A percentile compares a stretch with the other conserved stretches of the same genome.
phyloP scores from a whole-genome alignment of 1,284 basidiomycete genomes.

The Leccinum subspadiceum region DNA sequence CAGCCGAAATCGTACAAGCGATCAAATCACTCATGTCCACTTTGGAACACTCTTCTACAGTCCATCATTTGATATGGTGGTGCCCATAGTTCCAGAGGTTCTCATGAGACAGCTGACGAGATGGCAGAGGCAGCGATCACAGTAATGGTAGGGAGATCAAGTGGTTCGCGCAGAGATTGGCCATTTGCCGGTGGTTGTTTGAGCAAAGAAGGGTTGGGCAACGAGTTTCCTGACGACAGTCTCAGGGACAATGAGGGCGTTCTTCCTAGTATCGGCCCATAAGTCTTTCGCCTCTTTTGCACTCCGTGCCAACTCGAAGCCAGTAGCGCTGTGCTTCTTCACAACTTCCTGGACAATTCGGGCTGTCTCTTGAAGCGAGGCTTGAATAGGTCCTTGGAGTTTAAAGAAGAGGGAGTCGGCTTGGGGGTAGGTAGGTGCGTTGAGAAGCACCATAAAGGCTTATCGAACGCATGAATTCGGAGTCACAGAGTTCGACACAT shows the following conservation, averaged over 20 bases:
- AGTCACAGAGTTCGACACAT: slow-evolving; percentile 80
- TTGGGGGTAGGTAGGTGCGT: slow-evolving; percentile 57
- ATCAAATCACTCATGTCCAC: no score
- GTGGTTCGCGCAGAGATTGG: not conserved
- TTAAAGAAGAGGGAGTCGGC: slow-evolving; percentile 85
- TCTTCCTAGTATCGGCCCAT: slow-evolving; percentile 82
- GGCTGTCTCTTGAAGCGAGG: slow-evolving; percentile 64
- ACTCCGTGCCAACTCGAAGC: slow-evolving; percentile 67
- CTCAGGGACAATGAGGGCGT: slow-evolving; percentile 49
- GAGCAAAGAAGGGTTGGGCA: slow-evolving; percentile 1
- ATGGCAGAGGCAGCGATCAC: slow-evolving; percentile 12
- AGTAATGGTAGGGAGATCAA: slow-evolving; percentile 21
- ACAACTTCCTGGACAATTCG: slow-evolving; percentile 56
- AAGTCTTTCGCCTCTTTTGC: slow-evolving; percentile 72
- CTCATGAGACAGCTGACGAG: slow-evolving; percentile 3
- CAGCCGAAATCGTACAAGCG: no score
- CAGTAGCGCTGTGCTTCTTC: slow-evolving; percentile 64
- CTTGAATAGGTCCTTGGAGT: slow-evolving; percentile 70
- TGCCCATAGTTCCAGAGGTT: no score
- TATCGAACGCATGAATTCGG: slow-evolving; percentile 66
- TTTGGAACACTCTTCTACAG: no score
- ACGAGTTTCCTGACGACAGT: slow-evolving; percentile 32
- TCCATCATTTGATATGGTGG: no score
- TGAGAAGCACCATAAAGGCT: slow-evolving; percentile 61
- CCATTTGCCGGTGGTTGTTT: not conserved